Evolutionary conservation across 495 filamentous ascomycete species (phyloP).

Genomic region (Penicillium dipodomyicola): DNA sequence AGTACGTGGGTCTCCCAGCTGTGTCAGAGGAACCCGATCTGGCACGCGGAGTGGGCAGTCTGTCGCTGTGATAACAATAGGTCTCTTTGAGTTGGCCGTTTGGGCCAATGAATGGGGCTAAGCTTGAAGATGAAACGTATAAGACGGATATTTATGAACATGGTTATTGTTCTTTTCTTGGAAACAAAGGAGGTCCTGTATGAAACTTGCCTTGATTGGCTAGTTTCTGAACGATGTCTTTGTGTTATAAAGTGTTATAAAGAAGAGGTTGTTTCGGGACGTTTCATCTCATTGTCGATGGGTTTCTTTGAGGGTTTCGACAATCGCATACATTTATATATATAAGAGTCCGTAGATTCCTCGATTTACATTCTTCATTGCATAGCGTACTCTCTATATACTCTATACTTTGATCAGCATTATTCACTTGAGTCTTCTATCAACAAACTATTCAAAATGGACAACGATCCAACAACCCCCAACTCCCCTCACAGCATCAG

Average conservation of each 20-base stretch:
- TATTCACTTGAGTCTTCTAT: not conserved
- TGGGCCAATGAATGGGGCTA: not conserved
- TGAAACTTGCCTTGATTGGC: not conserved
- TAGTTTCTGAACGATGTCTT: conserved; percentile 5
- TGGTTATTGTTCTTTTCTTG: conserved; percentile 4
- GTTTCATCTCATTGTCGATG: conserved; percentile 18
- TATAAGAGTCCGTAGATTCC: conserved; percentile 1
- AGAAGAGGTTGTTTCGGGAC: conserved; percentile 11
- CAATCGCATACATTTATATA: conserved; percentile 8
- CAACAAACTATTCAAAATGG: not conserved
- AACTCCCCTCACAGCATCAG: not conserved
- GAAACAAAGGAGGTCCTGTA: conserved; percentile 13
- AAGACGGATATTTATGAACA: not conserved
- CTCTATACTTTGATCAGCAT: not conserved
- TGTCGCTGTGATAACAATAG: conserved; percentile 20
- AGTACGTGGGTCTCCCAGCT: conserved; percentile 59
- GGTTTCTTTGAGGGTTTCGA: conserved; percentile 1
- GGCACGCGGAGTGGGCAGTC: conserved; percentile 16
- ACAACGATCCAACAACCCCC: not conserved
- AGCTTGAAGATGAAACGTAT: conserved; percentile 8
- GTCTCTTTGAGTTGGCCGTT: conserved; percentile 1
- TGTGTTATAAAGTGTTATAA: not conserved
- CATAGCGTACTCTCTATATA: not conserved
- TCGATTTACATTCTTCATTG: not conserved
- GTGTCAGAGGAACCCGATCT: conserved; percentile 29